Conservation (phyloP, 257 asterid genomes). For the Capsicum rhomboideum region DNA sequence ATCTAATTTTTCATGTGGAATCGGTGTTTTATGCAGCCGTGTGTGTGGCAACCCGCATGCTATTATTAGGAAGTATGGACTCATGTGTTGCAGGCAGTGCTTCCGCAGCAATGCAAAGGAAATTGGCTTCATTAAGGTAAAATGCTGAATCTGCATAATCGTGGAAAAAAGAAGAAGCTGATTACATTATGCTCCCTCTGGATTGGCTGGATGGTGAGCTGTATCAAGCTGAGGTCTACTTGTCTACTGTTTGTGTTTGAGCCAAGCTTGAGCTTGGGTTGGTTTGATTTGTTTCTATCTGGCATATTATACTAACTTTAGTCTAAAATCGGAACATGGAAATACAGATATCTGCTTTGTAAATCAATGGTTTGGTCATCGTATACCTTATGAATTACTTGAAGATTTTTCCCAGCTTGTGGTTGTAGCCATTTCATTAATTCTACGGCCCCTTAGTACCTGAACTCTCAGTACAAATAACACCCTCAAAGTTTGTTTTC, state of each 20-base stretch:
- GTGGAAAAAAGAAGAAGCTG: not conserved
- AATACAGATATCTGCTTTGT: too few relatives aligned
- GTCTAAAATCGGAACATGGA: too few relatives aligned
- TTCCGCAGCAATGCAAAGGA: conserved; percentile 18
- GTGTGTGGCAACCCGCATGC: conserved; percentile 15
- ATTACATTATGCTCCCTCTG: not conserved
- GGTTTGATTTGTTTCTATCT: not conserved
- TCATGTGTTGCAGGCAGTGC: conserved; percentile 20
- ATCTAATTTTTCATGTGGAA: not conserved
- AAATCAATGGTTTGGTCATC: too few relatives aligned
- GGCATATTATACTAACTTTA: not conserved
- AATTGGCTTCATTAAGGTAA: conserved; percentile 15
- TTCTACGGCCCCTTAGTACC: not conserved
- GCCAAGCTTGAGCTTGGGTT: not conserved
- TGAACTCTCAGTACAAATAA: not conserved
- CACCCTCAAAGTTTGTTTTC: not conserved
- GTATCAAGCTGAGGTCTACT: not conserved
- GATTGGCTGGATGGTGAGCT: not conserved
- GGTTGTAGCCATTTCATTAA: not conserved
- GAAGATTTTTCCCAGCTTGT: not conserved
- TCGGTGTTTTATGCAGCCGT: conserved; percentile 2
- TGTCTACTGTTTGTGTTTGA: not conserved
- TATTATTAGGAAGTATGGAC: conserved; percentile 12
- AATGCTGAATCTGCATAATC: not conserved
- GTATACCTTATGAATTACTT: not conserved